Base-by-base conservation (phyloP, 1,284 basidiomycete genomes). In the Irpex sp. region DNA sequence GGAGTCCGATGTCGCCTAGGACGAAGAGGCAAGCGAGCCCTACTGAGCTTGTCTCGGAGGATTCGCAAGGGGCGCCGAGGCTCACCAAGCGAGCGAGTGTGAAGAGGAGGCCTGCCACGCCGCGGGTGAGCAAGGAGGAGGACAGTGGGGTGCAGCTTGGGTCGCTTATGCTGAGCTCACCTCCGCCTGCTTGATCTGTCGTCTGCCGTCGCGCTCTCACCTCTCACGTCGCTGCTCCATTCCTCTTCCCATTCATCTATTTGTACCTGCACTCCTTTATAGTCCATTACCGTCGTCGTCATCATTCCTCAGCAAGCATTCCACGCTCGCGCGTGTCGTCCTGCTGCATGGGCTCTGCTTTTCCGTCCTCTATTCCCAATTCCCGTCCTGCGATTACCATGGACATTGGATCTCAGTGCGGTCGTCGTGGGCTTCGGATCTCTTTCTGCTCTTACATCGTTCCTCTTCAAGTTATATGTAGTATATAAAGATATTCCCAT, bases 1-100 rank as follows among this genome's bases (percentile, higher is more conserved):
- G 61, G 63, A 65, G 47, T 62, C 64, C 58, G 55, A 55, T 66
- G 46, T 56, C 56, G 46, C 56, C 64, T 33, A 79, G 79, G 51
- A 80, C 81, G 51, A 91, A 91, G 72, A 82, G 89, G 17, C 81
- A 81, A 3, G 84, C 88, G 51, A 91, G 89, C 68, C 89, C 90
- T 26, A 89, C 88, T 9, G 89, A 91, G 74, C 75, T 90, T 59
- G 72, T 78, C 59, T 86, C 83, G 72, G 83, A 89, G 72, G 84
- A 84, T 60, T 81, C 78, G 69, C 77, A 77, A 60, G 88, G 87
- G 1, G 83, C 80, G 50, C 74, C 81, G 57, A 76, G 82, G 61
- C 75, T 85, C 62, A 80, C 83, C 57, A 91, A 91, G 73, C 81
- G 88, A 57, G 88, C 88, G 50, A 90, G 86, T 66, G 76, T 88